These are phyloP conservation scores for Cladosporium phlei DNA, from an alignment of 2,329 filamentous ascomycete genomes.

Conservation along the genomic window DNA sequence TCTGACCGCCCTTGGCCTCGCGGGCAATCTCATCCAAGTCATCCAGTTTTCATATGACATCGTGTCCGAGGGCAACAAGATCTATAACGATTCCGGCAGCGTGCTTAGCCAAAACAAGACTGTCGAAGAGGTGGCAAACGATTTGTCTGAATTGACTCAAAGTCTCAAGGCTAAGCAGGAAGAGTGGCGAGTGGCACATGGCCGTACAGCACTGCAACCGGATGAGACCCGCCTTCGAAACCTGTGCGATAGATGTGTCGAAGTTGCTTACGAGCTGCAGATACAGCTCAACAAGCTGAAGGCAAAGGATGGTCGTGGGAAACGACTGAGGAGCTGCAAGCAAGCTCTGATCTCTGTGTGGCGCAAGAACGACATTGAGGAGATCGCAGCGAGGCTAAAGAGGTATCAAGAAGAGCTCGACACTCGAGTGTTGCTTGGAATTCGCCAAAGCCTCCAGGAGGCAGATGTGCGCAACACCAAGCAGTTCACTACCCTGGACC, in stretches of 20 bases:
- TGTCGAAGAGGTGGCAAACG: slow-evolving; percentile 2
- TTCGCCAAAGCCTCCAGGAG: background rate
- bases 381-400: background rate
- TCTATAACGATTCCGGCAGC: background rate
- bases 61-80: slow-evolving; percentile 4
- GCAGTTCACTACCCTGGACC: background rate
- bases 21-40: background rate
- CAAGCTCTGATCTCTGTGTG: slow-evolving; percentile 6
- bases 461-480: background rate
- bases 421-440: background rate
- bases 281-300: slow-evolving; percentile 9
- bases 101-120: slow-evolving; percentile 1
- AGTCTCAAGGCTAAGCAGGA: slow-evolving; percentile 1
- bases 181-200: slow-evolving; percentile 2
- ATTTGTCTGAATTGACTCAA: background rate
- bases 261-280: slow-evolving; percentile 1
- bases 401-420: slow-evolving; percentile 5
- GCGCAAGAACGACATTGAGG: slow-evolving; percentile 2
- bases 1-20: slow-evolving; percentile 4
- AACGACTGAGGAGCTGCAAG: slow-evolving; percentile 6
- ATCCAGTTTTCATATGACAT: slow-evolving; percentile 4
- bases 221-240: slow-evolving; percentile 2
- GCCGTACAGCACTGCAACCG: background rate
- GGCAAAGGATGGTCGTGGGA: slow-evolving; percentile 2
- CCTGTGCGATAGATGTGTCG: slow-evolving; percentile 4